phyloP scores from a whole-genome alignment of 768 basidiomycete species.

The Kwoniella mangroviensis region DNA sequence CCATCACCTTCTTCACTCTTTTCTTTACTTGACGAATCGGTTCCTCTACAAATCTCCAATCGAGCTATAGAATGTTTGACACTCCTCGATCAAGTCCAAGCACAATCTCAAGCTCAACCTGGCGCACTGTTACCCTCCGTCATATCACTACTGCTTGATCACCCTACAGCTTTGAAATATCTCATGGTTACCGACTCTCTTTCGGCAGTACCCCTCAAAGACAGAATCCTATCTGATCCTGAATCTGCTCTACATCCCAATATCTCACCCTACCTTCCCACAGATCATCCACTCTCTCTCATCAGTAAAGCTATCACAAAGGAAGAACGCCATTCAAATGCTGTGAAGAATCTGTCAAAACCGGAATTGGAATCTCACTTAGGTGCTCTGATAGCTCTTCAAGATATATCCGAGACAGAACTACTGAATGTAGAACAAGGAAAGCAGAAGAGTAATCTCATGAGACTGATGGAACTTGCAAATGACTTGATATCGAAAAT shows the following conservation, averaged over 20 bases:
- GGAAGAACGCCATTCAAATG: conserved; percentile 3
- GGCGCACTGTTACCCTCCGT: too few relatives aligned
- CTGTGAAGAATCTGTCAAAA: conserved; percentile 30
- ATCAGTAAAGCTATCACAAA: conserved; percentile 3
- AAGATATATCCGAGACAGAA: conserved; percentile 6
- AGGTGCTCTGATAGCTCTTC: conserved; percentile 18
- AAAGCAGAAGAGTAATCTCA: conserved; percentile 29
- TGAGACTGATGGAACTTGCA: conserved; percentile 21
- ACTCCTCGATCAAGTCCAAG: conserved; percentile 20
- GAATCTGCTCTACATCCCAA: conserved; percentile 28
- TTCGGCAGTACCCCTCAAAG: neutral
- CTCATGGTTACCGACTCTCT: neutral
- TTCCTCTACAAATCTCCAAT: conserved; percentile 2
- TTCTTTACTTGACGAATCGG: conserved; percentile 8
- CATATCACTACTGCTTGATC: neutral
- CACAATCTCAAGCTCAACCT: neutral
- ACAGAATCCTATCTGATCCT: conserved; percentile 13
- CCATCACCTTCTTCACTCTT: conserved; percentile 21
- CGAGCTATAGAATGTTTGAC: conserved; percentile 29
- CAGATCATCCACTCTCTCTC: conserved; percentile 23
- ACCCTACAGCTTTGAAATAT: neutral
- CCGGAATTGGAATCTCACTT: conserved; percentile 2
- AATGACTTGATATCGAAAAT: conserved; percentile 11
- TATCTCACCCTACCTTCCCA: conserved; percentile 19
- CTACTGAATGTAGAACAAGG: conserved; percentile 21